Evolutionary conservation across 768 basidiomycete genomes (phyloP).

Genomic region (Suillus ampliporus): DNA sequence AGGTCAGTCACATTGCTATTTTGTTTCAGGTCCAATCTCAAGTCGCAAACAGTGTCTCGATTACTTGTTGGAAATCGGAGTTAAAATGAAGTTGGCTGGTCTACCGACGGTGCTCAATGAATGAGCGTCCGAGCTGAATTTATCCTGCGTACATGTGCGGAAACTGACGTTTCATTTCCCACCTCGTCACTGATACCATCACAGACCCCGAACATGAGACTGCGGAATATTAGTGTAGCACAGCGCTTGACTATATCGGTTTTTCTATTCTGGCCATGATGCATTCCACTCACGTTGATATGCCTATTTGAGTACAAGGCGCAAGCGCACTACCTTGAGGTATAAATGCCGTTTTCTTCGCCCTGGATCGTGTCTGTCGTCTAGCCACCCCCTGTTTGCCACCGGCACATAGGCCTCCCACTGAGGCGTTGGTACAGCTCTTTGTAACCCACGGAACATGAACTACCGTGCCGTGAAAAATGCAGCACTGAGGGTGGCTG

Average conservation of each 20-base stretch:
- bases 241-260: background rate
- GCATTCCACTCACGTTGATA: background rate
- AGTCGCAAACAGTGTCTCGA: constrained; percentile 70
- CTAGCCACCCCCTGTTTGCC: background rate
- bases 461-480: background rate
- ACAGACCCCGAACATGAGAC: background rate
- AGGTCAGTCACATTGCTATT: constrained; percentile 48
- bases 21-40: constrained; percentile 12
- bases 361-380: background rate
- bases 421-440: too few relatives aligned
- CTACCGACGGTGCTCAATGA: constrained; percentile 51
- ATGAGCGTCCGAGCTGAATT: constrained; percentile 11
- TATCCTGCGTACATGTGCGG: background rate
- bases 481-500: background rate
- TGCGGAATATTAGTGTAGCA: background rate
- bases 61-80: constrained; percentile 88
- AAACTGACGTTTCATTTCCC: background rate
- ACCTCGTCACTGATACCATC: background rate
- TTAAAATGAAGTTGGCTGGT: constrained; percentile 77
- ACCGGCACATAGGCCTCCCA: too few relatives aligned
- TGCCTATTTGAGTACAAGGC: too few relatives aligned
- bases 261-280: background rate
- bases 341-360: background rate
- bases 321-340: background rate
- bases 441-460: too few relatives aligned